Percentiles rank a stretch among this genome's conserved stretches.
Conservation (phyloP, 345 rosid genomes). For the Heritiera fomes region DNA sequence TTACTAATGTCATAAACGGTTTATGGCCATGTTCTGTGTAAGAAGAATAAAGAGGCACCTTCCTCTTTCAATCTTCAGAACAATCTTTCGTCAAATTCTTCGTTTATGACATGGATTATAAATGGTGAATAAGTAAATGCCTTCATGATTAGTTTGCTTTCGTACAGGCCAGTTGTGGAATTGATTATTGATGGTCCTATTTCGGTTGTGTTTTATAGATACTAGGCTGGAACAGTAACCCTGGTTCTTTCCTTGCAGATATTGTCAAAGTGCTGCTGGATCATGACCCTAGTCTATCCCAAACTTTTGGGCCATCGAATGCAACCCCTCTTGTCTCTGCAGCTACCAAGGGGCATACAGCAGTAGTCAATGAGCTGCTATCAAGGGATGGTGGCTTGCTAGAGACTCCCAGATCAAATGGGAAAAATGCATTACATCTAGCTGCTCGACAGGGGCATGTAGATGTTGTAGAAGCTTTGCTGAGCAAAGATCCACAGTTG, state of each 20-base stretch:
- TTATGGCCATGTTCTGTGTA: neutral
- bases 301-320: conserved; percentile 73
- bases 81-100: neutral
- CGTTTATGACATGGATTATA: neutral
- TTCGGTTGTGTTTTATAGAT: neutral
- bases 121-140: neutral
- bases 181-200: neutral
- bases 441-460: conserved; percentile 89
- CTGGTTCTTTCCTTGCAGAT: conserved; percentile 49
- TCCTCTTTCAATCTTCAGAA: neutral
- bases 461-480: conserved; percentile 72
- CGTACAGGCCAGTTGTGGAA: neutral
- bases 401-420: conserved; percentile 74
- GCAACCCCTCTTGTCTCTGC: conserved; percentile 91
- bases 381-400: conserved; percentile 76
- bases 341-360: conserved; percentile 86
- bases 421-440: conserved; percentile 89
- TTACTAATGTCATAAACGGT: neutral
- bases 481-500: conserved; percentile 75
- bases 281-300: conserved; percentile 78
- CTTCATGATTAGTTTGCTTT: neutral
- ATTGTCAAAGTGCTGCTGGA: conserved; percentile 86
- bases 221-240: neutral
- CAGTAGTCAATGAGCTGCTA: conserved; percentile 77
- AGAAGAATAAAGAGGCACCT: neutral